Evolutionary conservation across 257 asterid genomes (phyloP), one percentile per base, ranked within the genome.

Genomic region (Eustoma russellianum): DNA sequence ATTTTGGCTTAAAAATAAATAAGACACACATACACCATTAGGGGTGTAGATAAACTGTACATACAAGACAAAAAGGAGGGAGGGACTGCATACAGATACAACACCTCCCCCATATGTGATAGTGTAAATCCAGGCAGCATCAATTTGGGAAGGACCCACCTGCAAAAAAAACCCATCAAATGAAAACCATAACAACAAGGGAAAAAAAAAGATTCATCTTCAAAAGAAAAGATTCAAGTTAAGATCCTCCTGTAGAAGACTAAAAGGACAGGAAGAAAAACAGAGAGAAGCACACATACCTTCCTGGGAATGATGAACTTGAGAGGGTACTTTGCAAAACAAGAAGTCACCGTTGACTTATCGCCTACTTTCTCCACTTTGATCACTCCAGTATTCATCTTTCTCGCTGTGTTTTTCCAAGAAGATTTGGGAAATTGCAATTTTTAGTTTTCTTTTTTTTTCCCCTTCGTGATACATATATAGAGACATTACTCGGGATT

Each of bases 31-130:
- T 5, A 5, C 12, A 35, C 43, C 12, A 38, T 5, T 56, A 24
- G 6, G 19, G 11, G 30, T 13, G 41, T 11, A 38, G 43, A 5
- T 51, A 13, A 13, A 28, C 41, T 51, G 14, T 19, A 13, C n/a
- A 10, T 11, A 33, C 30, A 10, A 0, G 0, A 16, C 16, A 7
- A 5, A 61, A 45, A 30, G 16, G 9, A 50, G 49, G 33, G 41
- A 44, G 19, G 33, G 47, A 13, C 33, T 33, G 52, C 70, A 17
- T 76, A 83, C 96, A 64, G 97, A 88, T 24, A 92, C 98, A 69
- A 92, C 73, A 67, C 97, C 98, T 53, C 98, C 98, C 54, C 98
- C 98, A 50, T 88, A 88, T 46, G 90, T 85, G 67, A 85, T 71
- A 48, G 80, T 71, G 79, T 92, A 92, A 76, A 92, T 85, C 98